Conservation (phyloP, 1,284 basidiomycete species). For the Phylloboletellus chloephorus region DNA sequence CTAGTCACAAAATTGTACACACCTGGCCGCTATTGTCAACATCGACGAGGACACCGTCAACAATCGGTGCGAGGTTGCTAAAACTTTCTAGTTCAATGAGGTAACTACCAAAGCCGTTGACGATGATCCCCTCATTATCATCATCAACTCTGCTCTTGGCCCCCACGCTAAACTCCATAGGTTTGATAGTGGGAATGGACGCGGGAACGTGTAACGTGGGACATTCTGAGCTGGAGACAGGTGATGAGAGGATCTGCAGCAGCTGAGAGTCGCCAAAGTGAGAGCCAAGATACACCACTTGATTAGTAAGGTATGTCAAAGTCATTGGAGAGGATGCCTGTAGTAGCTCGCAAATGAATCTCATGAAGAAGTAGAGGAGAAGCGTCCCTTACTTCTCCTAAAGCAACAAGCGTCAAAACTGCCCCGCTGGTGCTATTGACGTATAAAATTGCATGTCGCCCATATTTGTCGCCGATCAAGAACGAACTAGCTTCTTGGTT, state of each 20-base stretch:
- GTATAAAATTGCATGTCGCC: conserved; percentile 63
- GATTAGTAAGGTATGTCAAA: conserved; percentile 71
- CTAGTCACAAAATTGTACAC: conserved; percentile 20
- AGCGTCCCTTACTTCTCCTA: conserved; percentile 62
- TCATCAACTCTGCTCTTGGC: conserved; percentile 33
- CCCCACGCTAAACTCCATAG: conserved; percentile 23
- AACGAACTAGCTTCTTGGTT: conserved; percentile 44
- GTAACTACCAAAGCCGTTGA: conserved; percentile 47
- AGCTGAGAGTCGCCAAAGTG: conserved; percentile 81
- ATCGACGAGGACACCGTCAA: conserved; percentile 79
- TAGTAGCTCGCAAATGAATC: conserved; percentile 2
- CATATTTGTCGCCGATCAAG: conserved; percentile 76
- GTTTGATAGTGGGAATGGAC: conserved; percentile 39
- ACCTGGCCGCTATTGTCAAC: conserved; percentile 73
- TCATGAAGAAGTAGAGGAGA: not conserved
- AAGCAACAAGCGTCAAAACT: conserved; percentile 54
- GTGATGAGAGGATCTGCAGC: conserved; percentile 50
- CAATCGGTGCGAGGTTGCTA: conserved; percentile 83
- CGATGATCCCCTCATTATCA: conserved; percentile 40
- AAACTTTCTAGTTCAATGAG: conserved; percentile 60
- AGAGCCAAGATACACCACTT: conserved; percentile 78
- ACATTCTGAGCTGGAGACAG: conserved; percentile 37
- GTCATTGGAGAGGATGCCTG: conserved; percentile 75
- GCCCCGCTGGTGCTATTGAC: conserved; percentile 39
- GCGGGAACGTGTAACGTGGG: conserved; percentile 49